These are phyloP conservation scores for Choanephora cucurbitarum DNA, from an alignment of 371 early-diverging fungal genomes.

Conservation along the genomic window DNA sequence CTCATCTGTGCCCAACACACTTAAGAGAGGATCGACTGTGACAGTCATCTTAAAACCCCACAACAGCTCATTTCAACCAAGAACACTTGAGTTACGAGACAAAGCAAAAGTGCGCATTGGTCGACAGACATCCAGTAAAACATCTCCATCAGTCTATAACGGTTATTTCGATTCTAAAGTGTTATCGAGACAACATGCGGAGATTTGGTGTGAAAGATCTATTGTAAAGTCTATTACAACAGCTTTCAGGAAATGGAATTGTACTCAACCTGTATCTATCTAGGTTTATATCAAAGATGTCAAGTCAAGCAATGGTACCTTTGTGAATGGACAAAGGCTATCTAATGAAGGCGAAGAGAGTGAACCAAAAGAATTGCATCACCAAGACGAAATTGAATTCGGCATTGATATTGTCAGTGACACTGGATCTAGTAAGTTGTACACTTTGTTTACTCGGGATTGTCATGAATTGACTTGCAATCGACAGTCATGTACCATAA, in stretches of 20 bases:
- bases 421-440: conserved; percentile 39
- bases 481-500: conserved; percentile 67
- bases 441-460: too few species aligned
- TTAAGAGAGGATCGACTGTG: conserved; percentile 5
- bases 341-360: conserved; percentile 71
- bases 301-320: conserved; percentile 87
- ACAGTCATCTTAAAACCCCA: conserved; percentile 62
- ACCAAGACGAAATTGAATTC: conserved; percentile 78
- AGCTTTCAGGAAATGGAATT: background rate
- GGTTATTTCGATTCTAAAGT: conserved; percentile 91
- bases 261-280: background rate
- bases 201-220: conserved; percentile 72
- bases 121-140: conserved; percentile 70
- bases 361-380: conserved; percentile 60
- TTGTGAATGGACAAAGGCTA: conserved; percentile 77
- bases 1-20: conserved; percentile 5
- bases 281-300: conserved; percentile 78
- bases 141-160: conserved; percentile 66
- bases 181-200: conserved; percentile 81
- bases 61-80: conserved; percentile 62
- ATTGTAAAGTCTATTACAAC: conserved; percentile 49
- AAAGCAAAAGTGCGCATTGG: conserved; percentile 68
- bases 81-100: conserved; percentile 65
- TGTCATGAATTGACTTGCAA: background rate
- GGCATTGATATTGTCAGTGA: conserved; percentile 86